phyloP scores from a whole-genome alignment of 1,139 yeast species.

The Tardiomyces digboiensis region DNA sequence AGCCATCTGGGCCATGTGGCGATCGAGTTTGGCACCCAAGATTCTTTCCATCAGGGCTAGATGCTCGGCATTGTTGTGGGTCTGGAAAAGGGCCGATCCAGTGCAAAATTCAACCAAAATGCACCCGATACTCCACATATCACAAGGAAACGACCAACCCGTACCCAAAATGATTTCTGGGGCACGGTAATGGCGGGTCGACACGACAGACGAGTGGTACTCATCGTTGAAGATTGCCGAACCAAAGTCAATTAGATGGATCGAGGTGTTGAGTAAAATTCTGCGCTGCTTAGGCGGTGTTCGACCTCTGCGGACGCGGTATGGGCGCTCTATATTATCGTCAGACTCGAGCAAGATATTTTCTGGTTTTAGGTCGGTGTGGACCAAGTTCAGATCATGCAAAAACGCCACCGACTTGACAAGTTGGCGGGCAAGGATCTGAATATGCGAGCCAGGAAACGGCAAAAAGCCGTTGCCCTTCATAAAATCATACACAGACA shows the following conservation, averaged over 20 bases:
- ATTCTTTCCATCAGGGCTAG: conserved; percentile 90
- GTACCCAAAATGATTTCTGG: conserved; percentile 91
- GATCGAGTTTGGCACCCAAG: conserved; percentile 29
- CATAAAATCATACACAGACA: conserved; percentile 83
- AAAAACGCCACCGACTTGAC: conserved; percentile 79
- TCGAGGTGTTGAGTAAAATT: conserved; percentile 66
- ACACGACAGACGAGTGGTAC: conserved; percentile 84
- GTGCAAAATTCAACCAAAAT: conserved; percentile 84
- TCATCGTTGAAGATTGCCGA: conserved; percentile 92
- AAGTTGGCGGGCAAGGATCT: conserved; percentile 79
- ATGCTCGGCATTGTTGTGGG: conserved; percentile 92
- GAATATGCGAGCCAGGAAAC: conserved; percentile 78
- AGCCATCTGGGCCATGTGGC: conserved; percentile 19
- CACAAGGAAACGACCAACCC: conserved; percentile 95
- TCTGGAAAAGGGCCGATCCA: conserved; percentile 93
- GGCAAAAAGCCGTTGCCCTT: conserved; percentile 56
- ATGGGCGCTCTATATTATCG: conserved; percentile 7
- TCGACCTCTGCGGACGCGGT: conserved; percentile 4
- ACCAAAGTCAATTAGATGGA: conserved; percentile 92
- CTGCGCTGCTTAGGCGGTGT: conserved; percentile 20
- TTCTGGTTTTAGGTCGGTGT: conserved; percentile 94
- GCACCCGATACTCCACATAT: conserved; percentile 96
- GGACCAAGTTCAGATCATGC: conserved; percentile 84
- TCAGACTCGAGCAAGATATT: conserved; percentile 58
- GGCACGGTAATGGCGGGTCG: conserved; percentile 91